Percentiles rank a stretch among this genome's conserved stretches.
Conservation (phyloP, 2,329 filamentous ascomycete genomes). For the Hypomyces rosellus region DNA sequence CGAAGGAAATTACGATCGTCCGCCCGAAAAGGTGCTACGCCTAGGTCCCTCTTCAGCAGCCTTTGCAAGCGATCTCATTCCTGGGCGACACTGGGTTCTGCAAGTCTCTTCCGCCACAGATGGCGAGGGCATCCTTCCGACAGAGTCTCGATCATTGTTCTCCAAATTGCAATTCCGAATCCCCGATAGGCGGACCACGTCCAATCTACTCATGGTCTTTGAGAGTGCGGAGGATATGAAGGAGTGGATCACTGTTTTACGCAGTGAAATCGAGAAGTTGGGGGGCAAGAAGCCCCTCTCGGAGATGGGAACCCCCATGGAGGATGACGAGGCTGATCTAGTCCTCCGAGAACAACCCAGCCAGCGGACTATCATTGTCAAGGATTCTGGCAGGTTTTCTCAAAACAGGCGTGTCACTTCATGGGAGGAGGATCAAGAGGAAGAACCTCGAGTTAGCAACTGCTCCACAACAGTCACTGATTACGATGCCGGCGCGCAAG, state of each 20-base stretch:
- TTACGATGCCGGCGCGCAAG: conserved; percentile 23
- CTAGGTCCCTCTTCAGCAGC: conserved; percentile 70
- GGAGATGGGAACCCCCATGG: conserved; percentile 50
- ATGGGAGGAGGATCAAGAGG: conserved; percentile 12
- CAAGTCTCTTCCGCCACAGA: conserved; percentile 65
- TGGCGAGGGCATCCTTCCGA: conserved; percentile 43
- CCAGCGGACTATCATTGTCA: conserved; percentile 42
- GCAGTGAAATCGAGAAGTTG: conserved; percentile 62
- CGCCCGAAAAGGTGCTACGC: conserved; percentile 68
- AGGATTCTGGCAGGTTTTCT: conserved; percentile 42
- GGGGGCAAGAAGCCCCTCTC: conserved; percentile 60
- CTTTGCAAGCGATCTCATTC: conserved; percentile 73
- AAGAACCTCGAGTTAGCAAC: conserved; percentile 10
- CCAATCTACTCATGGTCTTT: conserved; percentile 66
- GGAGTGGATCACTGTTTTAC: conserved; percentile 62
- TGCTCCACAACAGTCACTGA: conserved; percentile 14
- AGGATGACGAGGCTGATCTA: conserved; percentile 27
- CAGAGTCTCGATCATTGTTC: conserved; percentile 55
- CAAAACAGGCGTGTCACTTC: conserved; percentile 17
- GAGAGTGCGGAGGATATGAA: conserved; percentile 70
- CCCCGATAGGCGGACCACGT: conserved; percentile 48
- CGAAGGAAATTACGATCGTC: conserved; percentile 62
- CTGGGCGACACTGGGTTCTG: conserved; percentile 73
- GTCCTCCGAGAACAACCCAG: conserved; percentile 34
- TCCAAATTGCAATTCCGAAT: conserved; percentile 56